These are phyloP conservation scores for Circinella minor DNA, from an alignment of 371 early-diverging fungal genomes.

Conservation along the genomic window DNA sequence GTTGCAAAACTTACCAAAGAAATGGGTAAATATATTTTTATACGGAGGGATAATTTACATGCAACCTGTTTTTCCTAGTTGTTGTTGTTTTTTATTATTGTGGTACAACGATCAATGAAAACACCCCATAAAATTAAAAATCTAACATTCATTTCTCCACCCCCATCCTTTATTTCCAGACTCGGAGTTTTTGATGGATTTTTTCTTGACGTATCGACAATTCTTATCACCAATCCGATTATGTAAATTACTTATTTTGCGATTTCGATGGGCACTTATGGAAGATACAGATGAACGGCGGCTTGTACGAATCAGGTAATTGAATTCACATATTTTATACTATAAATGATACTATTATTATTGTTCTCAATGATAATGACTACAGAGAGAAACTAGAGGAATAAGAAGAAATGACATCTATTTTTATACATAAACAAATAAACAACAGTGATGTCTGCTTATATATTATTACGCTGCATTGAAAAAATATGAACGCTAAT, in stretches of 20 bases:
- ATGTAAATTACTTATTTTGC: conserved; percentile 48
- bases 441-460: no score
- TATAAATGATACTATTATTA: no score
- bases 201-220: conserved; percentile 55
- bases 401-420: no score
- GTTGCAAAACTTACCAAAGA: conserved; percentile 65
- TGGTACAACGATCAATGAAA: no score
- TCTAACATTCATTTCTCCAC: background rate
- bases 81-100: background rate
- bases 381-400: no score
- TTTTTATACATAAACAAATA: no score
- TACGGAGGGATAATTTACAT: background rate
- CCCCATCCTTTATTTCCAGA: conserved; percentile 25
- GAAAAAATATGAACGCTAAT: no score
- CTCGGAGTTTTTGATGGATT: conserved; percentile 48
- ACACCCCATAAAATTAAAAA: no score
- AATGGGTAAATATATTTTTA: conserved; percentile 48
- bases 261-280: conserved; percentile 57
- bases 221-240: conserved; percentile 49
- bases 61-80: background rate
- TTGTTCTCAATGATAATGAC: no score
- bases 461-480: no score
- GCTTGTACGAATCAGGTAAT: conserved; percentile 52
- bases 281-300: conserved; percentile 43
- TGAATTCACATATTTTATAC: background rate